Evolutionary conservation across 805 yeast genomes (phyloP).

Genomic region (Teunomyces aglyptinius): DNA sequence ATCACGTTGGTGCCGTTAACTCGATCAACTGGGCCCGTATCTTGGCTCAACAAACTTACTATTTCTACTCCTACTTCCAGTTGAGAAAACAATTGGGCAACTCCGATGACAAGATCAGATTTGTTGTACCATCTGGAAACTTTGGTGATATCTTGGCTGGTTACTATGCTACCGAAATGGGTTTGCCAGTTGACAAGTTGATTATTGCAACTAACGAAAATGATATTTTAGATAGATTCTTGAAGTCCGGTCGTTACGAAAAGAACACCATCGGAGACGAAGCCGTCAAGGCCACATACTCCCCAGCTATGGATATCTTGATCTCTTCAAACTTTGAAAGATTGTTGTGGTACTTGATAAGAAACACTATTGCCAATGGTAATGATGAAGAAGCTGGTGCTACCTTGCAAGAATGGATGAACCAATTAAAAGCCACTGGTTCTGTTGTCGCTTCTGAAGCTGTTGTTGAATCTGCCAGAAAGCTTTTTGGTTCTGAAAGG

Average conservation of each 20-base stretch:
- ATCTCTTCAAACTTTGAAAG: slow-evolving; percentile 96
- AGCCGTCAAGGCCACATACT: slow-evolving; percentile 77
- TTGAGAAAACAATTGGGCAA: slow-evolving; percentile 40
- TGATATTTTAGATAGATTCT: slow-evolving; percentile 90
- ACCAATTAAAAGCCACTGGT: slow-evolving; percentile 70
- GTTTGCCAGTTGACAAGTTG: slow-evolving; percentile 81
- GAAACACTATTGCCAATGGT: slow-evolving; percentile 57
- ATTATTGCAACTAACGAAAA: slow-evolving; percentile 95
- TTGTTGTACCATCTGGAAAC: slow-evolving; percentile 96
- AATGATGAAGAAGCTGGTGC: slow-evolving; percentile 70
- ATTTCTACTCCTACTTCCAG: slow-evolving; percentile 88
- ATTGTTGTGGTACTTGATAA: slow-evolving; percentile 88
- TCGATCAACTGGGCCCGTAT: slow-evolving; percentile 99
- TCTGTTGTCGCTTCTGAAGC: slow-evolving; percentile 66
- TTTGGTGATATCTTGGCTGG: slow-evolving; percentile 98
- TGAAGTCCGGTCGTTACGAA: slow-evolving; percentile 81
- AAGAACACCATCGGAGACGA: slow-evolving; percentile 47
- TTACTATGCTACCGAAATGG: slow-evolving; percentile 92
- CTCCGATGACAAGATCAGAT: slow-evolving; percentile 55
- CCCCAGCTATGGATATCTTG: slow-evolving; percentile 98
- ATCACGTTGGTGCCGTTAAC: slow-evolving; percentile 96
- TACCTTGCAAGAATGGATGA: slow-evolving; percentile 73
- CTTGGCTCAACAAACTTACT: slow-evolving; percentile 95
- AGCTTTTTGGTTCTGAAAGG: slow-evolving; percentile 73
- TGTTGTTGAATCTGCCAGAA: slow-evolving; percentile 64